Base-by-base conservation (phyloP, 164 flowering plant species). In the Magnolia kwangsiensis region DNA sequence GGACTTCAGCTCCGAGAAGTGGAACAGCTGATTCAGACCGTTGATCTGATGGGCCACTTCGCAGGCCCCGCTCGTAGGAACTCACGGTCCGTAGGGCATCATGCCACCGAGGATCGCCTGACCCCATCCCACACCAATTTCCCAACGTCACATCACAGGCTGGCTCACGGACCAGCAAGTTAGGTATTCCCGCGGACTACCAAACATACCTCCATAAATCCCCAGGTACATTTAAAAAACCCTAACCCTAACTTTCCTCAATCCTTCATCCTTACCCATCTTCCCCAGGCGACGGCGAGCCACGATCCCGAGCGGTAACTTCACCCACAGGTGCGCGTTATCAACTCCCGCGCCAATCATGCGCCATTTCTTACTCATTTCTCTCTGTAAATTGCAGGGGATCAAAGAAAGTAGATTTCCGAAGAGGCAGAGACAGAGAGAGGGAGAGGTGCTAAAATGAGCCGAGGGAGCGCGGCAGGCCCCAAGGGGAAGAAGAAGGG, bases 401-500 rank as follows among this genome's bases (percentile, higher is more conserved):
- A 29, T 59, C 63, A 59, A 64, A 3, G 61, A 55, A 11, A 55
- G 61, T 16, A 55, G 61, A 55, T 11, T 55, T 64, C 21, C 23
- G 45, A 37, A 2, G 45, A 37, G 45, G 45, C 45, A 37, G 1
- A 10, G 70, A 10, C 1, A 67, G 67, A 64, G 67, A 64, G 67
- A 64, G 64, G 49, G 31, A 23, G 50, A 63, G 27, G 24, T 50
- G 77, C 66, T 50, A 84, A 83, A 76, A 88, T 88, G 91, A 84
- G 87, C 78, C 81, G 82, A 71, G 88, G 83, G 4, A 73, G 81
- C 21, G 88, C 86, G 61, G 81, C 82, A 11, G 86, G 76, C 7
- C 72, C 85, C 73, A 86, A 85, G 81, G 91, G 90, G 70, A 86
- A 87, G 90, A 88, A 88, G 91, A 90, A 90, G 86, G 86, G 77